A percentile compares a stretch with the other conserved stretches of the same genome.
Conservation (phyloP, 352 stramenopile genomes). For the Phytophthora citricola region DNA sequence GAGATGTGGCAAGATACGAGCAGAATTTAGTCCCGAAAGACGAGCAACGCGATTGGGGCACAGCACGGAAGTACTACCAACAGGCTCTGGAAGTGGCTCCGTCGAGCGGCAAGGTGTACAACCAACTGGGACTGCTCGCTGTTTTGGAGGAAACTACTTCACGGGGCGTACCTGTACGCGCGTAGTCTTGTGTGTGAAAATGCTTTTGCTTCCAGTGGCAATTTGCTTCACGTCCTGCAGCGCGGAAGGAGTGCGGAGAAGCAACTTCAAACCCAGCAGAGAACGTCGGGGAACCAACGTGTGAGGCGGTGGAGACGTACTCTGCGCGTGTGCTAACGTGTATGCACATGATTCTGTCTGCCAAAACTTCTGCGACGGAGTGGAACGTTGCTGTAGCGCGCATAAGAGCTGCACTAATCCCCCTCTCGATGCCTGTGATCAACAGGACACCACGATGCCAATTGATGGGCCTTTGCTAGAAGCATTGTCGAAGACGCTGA, state of each 20-base stretch:
- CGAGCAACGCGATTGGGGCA: constrained; percentile 33
- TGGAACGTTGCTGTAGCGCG: constrained; percentile 22
- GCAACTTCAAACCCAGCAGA: constrained; percentile 15
- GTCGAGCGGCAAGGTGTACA: constrained; percentile 64
- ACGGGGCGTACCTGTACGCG: constrained; percentile 54
- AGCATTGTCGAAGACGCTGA: constrained; percentile 23
- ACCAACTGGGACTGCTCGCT: constrained; percentile 61
- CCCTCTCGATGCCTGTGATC: constrained; percentile 27
- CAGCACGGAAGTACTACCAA: constrained; percentile 44
- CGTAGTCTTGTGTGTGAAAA: constrained; percentile 49
- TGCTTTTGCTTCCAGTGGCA: constrained; percentile 46
- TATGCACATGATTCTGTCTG: constrained; percentile 19
- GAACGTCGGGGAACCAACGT: background rate
- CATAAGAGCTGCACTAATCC: constrained; percentile 17
- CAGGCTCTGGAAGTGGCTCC: constrained; percentile 45
- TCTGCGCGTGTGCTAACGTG: constrained; percentile 22
- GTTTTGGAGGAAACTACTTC: constrained; percentile 40
- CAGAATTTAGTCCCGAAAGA: constrained; percentile 31
- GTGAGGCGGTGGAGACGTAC: constrained; percentile 24
- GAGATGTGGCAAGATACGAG: constrained; percentile 53
- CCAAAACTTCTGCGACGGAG: constrained; percentile 4
- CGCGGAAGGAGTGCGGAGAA: constrained; percentile 20
- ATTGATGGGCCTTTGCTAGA: constrained; percentile 21
- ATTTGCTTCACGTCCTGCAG: constrained; percentile 48
- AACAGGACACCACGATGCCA: constrained; percentile 16